Base-by-base conservation (phyloP, 2,329 filamentous ascomycete genomes). In the Exophiala alcalophila region DNA sequence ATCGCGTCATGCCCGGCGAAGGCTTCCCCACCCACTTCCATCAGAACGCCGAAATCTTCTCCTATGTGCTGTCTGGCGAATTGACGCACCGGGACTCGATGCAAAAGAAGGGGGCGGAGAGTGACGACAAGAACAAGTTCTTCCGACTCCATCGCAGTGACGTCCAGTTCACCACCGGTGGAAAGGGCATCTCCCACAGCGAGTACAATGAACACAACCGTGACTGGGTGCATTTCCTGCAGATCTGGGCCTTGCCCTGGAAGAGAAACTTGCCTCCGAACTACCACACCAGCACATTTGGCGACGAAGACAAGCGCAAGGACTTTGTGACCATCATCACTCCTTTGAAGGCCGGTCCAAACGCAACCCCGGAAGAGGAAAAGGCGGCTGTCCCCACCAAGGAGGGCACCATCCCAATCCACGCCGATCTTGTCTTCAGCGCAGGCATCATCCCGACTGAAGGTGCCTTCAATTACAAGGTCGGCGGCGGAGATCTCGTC, bases 151-250 rank as follows among this genome's bases (percentile, higher is more conserved):
- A 77, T 58, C 74, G 86, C 25, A 86, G 87, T 9, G 87, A 94
- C 62, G 85, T 94, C 30, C 88, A 94, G 60, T 94, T 94, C 65
- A 94, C 88, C 7, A 89, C 83, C 10, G 88, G 86, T n/a, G 88
- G 88, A 40, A 88, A 80, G 4, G 78, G 79, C 4, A 82, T 94
- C 57, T 78, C 86, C 2, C 87, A 94, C 64, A 85, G 80, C 5
- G 88, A 94, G 66, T 80, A 83, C 66, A 92, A 91, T 65, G 81
- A 92, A 65, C 81, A 87, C 61, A 62, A 69, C 39, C 67, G 74
- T 10, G 78, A 86, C 30, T 79, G 83, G 16, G 84, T 87, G 9
- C 87, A 94, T 61, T 94, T 94, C 60, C 68, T 94, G 23, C 88
- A 94, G 65, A 94, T 94, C 57, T 94, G 87, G 88, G 86, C 83